A percentile compares a stretch with the other conserved stretches of the same genome.
These are phyloP conservation scores for Wolfiporia cocos DNA, from an alignment of 1,284 basidiomycete genomes.

Conservation along the genomic window DNA sequence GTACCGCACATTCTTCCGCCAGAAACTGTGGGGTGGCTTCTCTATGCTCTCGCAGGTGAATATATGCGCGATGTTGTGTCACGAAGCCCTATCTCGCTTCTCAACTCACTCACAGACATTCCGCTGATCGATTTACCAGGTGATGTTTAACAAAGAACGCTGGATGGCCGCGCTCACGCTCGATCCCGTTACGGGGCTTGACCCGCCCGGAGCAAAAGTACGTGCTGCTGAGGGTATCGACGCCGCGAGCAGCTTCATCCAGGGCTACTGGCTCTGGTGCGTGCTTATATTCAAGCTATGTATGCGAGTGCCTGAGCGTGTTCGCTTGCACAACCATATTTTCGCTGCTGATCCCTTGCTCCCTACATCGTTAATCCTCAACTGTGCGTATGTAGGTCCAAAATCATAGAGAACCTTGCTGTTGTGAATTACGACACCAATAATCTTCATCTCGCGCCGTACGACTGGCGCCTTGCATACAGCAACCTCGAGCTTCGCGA, in stretches of 20 bases:
- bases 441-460: constrained; percentile 82
- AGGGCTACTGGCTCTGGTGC: constrained; percentile 94
- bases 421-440: constrained; percentile 90
- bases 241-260: constrained; percentile 87
- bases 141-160: constrained; percentile 76
- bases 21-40: constrained; percentile 84
- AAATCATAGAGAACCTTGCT: constrained; percentile 92
- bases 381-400: constrained; percentile 48
- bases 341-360: too few species aligned
- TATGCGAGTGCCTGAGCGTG: too few species aligned
- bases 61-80: too few species aligned
- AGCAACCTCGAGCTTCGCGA: constrained; percentile 91
- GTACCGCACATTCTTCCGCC: constrained; percentile 75
- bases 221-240: constrained; percentile 90
- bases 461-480: constrained; percentile 90
- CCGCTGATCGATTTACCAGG: too few species aligned
- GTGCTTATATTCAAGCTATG: too few species aligned
- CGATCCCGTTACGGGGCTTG: constrained; percentile 88
- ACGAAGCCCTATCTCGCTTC: too few species aligned
- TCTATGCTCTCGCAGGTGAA: constrained; percentile 85
- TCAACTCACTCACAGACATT: too few species aligned
- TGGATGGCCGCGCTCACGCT: constrained; percentile 93
- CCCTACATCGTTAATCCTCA: neutral
- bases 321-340: too few species aligned
- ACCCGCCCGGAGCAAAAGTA: constrained; percentile 86